phyloP scores from a whole-genome alignment of 257 asterid species.

The Thymus mandschuricus region DNA sequence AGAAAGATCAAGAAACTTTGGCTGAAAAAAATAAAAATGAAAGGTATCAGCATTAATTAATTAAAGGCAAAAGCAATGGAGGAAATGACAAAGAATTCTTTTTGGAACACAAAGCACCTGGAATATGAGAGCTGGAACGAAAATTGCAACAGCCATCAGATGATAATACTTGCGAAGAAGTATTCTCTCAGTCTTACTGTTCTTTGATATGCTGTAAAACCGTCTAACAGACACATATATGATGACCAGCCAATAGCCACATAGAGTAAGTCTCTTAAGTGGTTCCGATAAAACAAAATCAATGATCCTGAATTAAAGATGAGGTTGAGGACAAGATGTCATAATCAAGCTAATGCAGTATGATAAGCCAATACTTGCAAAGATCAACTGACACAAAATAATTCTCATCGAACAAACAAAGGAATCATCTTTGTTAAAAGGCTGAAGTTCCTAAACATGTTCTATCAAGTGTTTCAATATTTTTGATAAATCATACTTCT shows the following conservation, averaged over 20 bases:
- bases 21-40: conserved; percentile 30
- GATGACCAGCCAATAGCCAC: conserved; percentile 80
- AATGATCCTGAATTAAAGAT: conserved; percentile 60
- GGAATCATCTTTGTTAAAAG: conserved; percentile 1
- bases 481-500: not conserved
- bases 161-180: conserved; percentile 98
- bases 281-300: conserved; percentile 84
- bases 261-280: conserved; percentile 67
- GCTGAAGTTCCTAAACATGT: conserved; percentile 8
- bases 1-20: conserved; percentile 61
- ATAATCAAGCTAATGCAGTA: conserved; percentile 19
- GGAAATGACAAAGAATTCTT: conserved; percentile 7
- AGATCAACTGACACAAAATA: conserved; percentile 11
- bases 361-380: conserved; percentile 11
- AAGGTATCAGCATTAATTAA: conserved; percentile 39
- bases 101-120: conserved; percentile 43
- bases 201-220: conserved; percentile 79
- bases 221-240: conserved; percentile 67
- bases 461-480: conserved; percentile 4
- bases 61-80: conserved; percentile 37
- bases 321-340: conserved; percentile 24
- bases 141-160: conserved; percentile 71
- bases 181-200: conserved; percentile 83
- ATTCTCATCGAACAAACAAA: conserved; percentile 2
- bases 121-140: conserved; percentile 53